phyloP scores from a whole-genome alignment of 2,329 filamentous ascomycete genomes.

The Cladosporium sp. region DNA sequence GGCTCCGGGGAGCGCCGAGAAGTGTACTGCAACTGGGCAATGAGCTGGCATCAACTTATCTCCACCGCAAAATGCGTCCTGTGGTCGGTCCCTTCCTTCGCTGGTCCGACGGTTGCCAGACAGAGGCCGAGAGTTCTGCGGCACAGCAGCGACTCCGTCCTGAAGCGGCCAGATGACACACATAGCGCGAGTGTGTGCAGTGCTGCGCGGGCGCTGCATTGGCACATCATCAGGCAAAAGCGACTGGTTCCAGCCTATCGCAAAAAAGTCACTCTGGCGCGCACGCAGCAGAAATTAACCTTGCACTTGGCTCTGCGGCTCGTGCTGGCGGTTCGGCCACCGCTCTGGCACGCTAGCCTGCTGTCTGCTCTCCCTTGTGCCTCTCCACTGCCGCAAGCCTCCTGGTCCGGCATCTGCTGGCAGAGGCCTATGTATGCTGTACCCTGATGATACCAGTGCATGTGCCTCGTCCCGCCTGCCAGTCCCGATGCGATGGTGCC shows the following conservation, averaged over 20 bases:
- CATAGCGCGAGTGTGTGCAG: not conserved
- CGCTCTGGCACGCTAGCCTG: constrained; percentile 15
- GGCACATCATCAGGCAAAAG: constrained; percentile 12
- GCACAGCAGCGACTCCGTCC: not conserved
- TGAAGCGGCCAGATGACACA: constrained; percentile 5
- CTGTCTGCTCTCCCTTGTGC: constrained; percentile 16
- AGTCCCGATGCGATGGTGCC: constrained; percentile 11
- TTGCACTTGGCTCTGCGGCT: constrained; percentile 18
- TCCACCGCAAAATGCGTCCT: not conserved
- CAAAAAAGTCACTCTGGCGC: constrained; percentile 17
- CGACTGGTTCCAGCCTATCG: constrained; percentile 17
- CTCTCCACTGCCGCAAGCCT: constrained; percentile 21
- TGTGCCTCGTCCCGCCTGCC: constrained; percentile 1
- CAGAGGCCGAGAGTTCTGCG: not conserved
- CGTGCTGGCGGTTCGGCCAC: constrained; percentile 18
- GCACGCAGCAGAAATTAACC: constrained; percentile 15
- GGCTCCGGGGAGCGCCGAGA: not conserved
- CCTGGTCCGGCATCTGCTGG: constrained; percentile 18
- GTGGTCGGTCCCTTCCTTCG: not conserved
- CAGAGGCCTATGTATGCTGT: constrained; percentile 1
- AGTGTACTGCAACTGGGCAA: not conserved
- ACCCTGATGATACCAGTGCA: constrained; percentile 17
- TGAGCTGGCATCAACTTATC: not conserved
- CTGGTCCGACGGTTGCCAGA: not conserved
- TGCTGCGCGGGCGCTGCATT: constrained; percentile 1